Base-by-base conservation (phyloP, 2,329 filamentous ascomycete species). In the Achaetomium macrosporum region DNA sequence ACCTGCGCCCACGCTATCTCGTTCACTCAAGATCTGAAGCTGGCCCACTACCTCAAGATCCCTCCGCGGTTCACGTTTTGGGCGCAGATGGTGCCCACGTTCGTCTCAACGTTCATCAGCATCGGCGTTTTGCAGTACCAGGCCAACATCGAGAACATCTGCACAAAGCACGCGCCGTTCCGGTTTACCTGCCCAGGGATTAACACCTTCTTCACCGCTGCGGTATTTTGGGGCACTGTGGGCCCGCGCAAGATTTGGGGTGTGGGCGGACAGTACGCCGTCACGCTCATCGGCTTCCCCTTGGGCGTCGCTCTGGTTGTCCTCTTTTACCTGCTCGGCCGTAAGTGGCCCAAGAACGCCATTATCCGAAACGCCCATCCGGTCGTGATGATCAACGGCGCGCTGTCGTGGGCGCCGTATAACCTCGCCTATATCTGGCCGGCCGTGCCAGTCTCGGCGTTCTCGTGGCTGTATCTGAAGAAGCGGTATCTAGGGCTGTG, bases 181-280 rank as follows among this genome's bases (percentile, higher is more conserved):
- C 73, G 76, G 47, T 77, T 82, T 60, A 78, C 70, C 19, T 84
- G 81, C 61, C 81, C 81, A 9, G 72, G 73, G 35, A 77, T 76
- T 15, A 74, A 74, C 20, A 79, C 81, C 0, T 84, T 83, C 63
- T 84, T 79, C 69, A 81, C 78, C 20, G 76, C 76, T 25, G 80
- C 77, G 17, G 72, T 83, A 6, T 76, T 82, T 51, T 83, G 81
- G 81, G 82, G 82, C 53, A 72, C 81, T 16, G 81, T 85, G 51
- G 82, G 78, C 0, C 77, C 78, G 0, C 63, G 68, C n/a, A 73
- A 76, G 39, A 57, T 71, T 30, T 81, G 76, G 56, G 76, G 77
- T 3, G 65, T 66, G 17, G 64, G 71, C 10, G 74, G 75, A 8
- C 70, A 73, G 51, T 81, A 81, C 64, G 73, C 69, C 3, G 65